Evolutionary conservation across 2,329 filamentous ascomycete genomes (phyloP).

Genomic region (Fusarium subtropicale): DNA sequence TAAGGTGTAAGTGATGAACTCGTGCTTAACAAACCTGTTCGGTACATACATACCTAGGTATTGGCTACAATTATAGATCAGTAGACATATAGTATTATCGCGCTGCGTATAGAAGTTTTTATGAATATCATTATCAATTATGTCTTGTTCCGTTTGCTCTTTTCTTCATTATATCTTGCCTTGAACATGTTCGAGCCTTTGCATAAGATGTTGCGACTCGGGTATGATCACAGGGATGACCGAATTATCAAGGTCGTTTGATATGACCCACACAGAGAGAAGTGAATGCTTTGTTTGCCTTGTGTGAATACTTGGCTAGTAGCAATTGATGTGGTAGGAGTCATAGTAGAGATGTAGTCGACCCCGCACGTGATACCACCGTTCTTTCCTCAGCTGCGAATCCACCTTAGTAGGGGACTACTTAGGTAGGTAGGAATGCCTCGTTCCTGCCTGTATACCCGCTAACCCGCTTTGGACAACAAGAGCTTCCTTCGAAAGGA

Average conservation of each 20-base stretch:
- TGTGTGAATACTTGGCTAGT: not conserved
- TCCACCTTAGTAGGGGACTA: not conserved
- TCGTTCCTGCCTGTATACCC: conserved; percentile 5
- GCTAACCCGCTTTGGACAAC: conserved; percentile 36
- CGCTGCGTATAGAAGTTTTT: too few species aligned
- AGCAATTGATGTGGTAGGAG: not conserved
- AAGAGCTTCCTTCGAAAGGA: conserved; percentile 46
- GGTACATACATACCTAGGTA: not conserved
- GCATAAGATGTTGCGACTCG: not conserved
- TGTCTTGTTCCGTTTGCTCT: not conserved
- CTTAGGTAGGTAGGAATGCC: not conserved
- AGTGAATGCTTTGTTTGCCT: not conserved
- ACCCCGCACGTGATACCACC: conserved; percentile 31
- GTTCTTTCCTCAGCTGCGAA: not conserved
- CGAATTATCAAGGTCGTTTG: not conserved
- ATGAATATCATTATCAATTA: too few species aligned
- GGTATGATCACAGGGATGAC: too few species aligned
- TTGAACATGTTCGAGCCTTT: not conserved
- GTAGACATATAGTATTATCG: not conserved
- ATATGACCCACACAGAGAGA: not conserved
- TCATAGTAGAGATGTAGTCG: not conserved
- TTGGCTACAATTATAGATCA: not conserved
- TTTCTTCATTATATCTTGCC: not conserved
- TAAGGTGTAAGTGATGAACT: not conserved
- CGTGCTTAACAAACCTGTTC: not conserved